Base-by-base conservation (phyloP, 441 rosid species). In the Adansonia madagascariensis region DNA sequence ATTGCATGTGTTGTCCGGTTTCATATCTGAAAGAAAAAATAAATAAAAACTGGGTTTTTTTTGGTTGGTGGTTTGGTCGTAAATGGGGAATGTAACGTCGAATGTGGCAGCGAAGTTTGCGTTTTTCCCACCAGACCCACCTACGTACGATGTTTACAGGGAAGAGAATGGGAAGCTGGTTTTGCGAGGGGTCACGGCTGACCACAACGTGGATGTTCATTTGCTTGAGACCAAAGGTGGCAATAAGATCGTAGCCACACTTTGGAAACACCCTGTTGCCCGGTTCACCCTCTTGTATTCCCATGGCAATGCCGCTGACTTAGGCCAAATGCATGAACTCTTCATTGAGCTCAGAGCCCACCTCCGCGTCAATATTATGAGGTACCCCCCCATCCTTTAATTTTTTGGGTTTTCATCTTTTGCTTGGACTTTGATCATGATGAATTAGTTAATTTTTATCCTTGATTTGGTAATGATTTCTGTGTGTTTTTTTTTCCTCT, bases 291-390 rank as follows among this genome's bases (percentile, higher is more conserved):
- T 95, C 56, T 87, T 95, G 79, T 95, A 95, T 76, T 95, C 99
- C 1, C 99, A 95, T 78, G 99, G 99, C 65, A 95, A 95, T 75
- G 98, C 99, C 15, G 99, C 98, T 53, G 99, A 95, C 75, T 89
- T 95, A 69, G 99, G 99, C 41, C 97, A 93, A 81, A 94, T 95
- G 97, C 88, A 86, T 50, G 97, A 95, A 83, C 97, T 95, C 69
- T 95, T 95, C 90, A 86, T 90, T 69, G 97, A 93, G 84, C 99
- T 95, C 56, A 86, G 98, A 86, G 94, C 97, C 79, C 97, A 94
- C 80, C 87, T 95, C 49, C 89, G 97, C 3, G 91, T 95, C 86
- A 95, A 95, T 81, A 91, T 95, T 75, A 94, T 95, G 99, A 88
- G 99, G 99, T 93, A 74, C 9, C 10, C 63, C 39, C 27, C 56